Evolutionary conservation across 2,329 filamentous ascomycete species (phyloP), one percentile per base, ranked within the genome.

Genomic region (Purpureocillium lavendulum): DNA sequence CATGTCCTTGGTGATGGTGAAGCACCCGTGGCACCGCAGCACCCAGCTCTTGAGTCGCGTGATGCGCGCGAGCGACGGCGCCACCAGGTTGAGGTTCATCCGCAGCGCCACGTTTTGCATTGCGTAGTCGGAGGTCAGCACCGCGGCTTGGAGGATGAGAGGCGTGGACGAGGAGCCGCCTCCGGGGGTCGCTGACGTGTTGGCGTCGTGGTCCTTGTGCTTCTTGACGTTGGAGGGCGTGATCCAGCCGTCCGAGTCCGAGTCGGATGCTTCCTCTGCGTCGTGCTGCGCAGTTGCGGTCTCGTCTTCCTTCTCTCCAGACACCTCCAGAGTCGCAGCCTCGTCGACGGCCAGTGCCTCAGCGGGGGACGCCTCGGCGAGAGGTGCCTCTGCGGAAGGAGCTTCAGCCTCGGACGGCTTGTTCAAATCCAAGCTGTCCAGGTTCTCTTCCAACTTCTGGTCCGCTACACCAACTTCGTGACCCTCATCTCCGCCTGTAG

Each of bases 71-170:
- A 97, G 70, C 13, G 78, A 75, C 1, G 86, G 76, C 1, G 89
- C 88, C 42, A 96, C 74, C 10, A 96, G 77, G 57, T 92, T 87
- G 39, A 98, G 77, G 65, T 96, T 95, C 70, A 97, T 94, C 51
- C 94, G 87, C 4, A 98, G 74, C 2, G 92, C 77, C 7, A 97
- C 88, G 59, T 97, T 97, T 66, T 97, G 90, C 87, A 98, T 94
- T 40, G 92, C 90, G 64, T 86, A 97, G 68, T 98, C 92, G 40
- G 84, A 88, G 2, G 92, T 97, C 56, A 97, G 82, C 33, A 90
- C 81, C n/a, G 88, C 90, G 13, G 86, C 87, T 61, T 94, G 82
- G 50, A 96, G 82, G 11, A 77, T 78, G 45, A 76, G 75, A 29
- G 76, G 70, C 39, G 77, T 26, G 21, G 21, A 26, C 6, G 21